Conservation (phyloP, 495 filamentous ascomycete species). For the Amniculicola lignicola region DNA sequence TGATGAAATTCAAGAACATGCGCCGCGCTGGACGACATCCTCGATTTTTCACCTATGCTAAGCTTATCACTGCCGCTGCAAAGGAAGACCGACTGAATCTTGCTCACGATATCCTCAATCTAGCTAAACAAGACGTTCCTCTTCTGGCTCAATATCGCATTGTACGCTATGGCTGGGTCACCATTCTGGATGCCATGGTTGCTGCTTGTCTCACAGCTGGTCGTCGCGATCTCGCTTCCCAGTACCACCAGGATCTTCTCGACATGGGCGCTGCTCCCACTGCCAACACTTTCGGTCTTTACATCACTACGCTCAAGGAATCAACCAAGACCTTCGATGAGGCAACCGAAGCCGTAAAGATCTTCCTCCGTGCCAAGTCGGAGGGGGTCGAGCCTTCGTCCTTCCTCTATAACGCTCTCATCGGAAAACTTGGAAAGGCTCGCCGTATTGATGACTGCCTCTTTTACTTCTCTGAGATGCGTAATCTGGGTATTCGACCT, state of each 20-base stretch:
- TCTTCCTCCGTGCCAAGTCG: conserved; percentile 89
- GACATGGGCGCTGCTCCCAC: conserved; percentile 85
- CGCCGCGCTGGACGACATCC: conserved; percentile 88
- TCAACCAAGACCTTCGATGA: conserved; percentile 97
- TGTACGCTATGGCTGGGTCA: conserved; percentile 90
- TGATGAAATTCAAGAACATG: conserved; percentile 83
- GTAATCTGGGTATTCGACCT: conserved; percentile 82
- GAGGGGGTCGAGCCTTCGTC: conserved; percentile 94
- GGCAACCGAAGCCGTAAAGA: conserved; percentile 91
- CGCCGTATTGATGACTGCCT: conserved; percentile 96
- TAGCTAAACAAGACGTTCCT: conserved; percentile 84
- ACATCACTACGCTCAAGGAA: conserved; percentile 96
- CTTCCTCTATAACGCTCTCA: conserved; percentile 97
- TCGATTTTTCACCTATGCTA: conserved; percentile 91
- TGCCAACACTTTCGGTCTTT: conserved; percentile 95
- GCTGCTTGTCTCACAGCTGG: conserved; percentile 85
- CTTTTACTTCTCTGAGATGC: conserved; percentile 97
- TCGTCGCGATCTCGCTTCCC: conserved; percentile 70
- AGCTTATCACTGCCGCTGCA: conserved; percentile 86
- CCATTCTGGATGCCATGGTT: conserved; percentile 94
- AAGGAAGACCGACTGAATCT: conserved; percentile 74
- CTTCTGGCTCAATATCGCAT: conserved; percentile 73
- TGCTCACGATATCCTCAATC: conserved; percentile 79
- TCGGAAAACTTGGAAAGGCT: conserved; percentile 96
- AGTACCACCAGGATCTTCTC: conserved; percentile 85